Conservation (phyloP, 192 early-diverging fungal genomes). For the Diversispora eburnea region DNA sequence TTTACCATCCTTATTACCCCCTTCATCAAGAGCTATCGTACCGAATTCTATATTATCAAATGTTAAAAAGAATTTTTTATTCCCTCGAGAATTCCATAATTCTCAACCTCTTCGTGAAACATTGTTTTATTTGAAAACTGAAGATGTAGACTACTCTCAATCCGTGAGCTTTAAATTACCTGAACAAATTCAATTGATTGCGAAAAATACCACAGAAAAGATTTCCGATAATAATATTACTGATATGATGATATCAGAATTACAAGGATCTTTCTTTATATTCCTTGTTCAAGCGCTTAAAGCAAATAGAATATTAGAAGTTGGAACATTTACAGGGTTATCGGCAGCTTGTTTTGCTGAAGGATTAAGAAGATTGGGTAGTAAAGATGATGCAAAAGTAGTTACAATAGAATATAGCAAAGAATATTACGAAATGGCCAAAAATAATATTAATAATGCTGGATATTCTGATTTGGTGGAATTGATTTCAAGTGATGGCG, state of each 20-base stretch:
- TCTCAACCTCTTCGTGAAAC: no score
- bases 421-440: conserved; percentile 45
- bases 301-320: conserved; percentile 56
- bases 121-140: no score
- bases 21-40: no score
- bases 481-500: conserved; percentile 41
- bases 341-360: conserved; percentile 67
- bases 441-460: conserved; percentile 38
- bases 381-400: conserved; percentile 26
- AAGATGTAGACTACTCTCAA: no score
- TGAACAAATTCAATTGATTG: no score
- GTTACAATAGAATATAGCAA: conserved; percentile 55
- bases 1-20: no score
- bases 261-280: conserved; percentile 50
- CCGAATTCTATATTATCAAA: no score
- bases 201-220: no score
- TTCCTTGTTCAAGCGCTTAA: conserved; percentile 47
- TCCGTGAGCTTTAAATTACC: no score
- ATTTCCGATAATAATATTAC: no score
- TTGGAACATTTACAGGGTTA: conserved; percentile 67
- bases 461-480: conserved; percentile 39
- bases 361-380: conserved; percentile 38
- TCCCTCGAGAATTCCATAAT: no score
- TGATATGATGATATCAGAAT: conserved; percentile 39
- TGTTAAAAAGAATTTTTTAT: no score